phyloP scores from a whole-genome alignment of 768 basidiomycete species.

The Sistotremastrum suecicum region DNA sequence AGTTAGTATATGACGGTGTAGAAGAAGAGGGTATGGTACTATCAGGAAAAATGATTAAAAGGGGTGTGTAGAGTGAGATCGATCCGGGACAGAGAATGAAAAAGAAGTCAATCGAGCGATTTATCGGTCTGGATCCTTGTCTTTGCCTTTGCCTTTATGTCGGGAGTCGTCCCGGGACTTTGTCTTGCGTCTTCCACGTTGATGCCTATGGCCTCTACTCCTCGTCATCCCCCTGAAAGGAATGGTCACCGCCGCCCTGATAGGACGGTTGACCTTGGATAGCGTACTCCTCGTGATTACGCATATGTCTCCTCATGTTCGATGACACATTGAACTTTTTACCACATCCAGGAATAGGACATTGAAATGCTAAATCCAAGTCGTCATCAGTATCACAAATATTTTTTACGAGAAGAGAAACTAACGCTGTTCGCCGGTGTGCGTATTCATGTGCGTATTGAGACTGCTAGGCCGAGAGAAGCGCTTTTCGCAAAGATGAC shows the following conservation, averaged over 20 bases:
- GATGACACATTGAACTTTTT: conserved; percentile 74
- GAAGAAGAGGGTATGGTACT: neutral
- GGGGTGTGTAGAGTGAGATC: neutral
- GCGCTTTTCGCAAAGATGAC: conserved; percentile 39
- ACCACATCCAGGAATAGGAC: conserved; percentile 60
- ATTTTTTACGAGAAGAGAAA: neutral
- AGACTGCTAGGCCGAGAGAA: conserved; percentile 61
- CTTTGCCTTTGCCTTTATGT: neutral
- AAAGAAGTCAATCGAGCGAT: neutral
- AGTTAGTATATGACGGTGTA: neutral
- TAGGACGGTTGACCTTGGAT: conserved; percentile 14
- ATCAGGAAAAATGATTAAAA: neutral
- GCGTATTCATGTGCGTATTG: conserved; percentile 51
- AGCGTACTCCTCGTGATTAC: conserved; percentile 34
- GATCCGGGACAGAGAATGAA: neutral
- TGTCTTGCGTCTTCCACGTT: neutral
- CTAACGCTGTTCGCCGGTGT: conserved; percentile 57
- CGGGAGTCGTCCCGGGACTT: neutral
- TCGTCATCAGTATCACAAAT: conserved; percentile 1
- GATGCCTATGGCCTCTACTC: too few relatives aligned
- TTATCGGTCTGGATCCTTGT: neutral
- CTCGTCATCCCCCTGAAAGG: conserved; percentile 2
- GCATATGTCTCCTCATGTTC: conserved; percentile 70
- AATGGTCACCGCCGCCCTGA: conserved; percentile 8
- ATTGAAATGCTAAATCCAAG: conserved; percentile 43